Evolutionary conservation across 179 eudicot genomes (phyloP).

Genomic region (Corrigiola litoralis): DNA sequence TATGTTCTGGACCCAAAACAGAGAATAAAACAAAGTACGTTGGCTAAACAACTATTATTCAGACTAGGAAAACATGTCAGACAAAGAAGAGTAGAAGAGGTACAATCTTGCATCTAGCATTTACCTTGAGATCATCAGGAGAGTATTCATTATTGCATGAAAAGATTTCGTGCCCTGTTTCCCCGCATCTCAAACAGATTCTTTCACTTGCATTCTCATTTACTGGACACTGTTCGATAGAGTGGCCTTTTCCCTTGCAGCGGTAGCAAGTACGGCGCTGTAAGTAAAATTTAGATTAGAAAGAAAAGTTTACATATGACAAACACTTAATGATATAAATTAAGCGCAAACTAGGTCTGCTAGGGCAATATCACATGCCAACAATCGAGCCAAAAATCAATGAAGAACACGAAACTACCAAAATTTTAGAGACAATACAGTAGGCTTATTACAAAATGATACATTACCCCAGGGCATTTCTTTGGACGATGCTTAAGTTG

Average conservation of each 20-base stretch:
- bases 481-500: constrained; percentile 23
- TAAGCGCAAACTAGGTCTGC: background rate
- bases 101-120: background rate
- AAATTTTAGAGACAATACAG: background rate
- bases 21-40: background rate
- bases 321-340: background rate
- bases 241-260: constrained; percentile 37
- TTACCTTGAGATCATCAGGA: constrained; percentile 51
- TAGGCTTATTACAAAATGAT: background rate
- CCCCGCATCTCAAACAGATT: constrained; percentile 43
- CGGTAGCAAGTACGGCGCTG: constrained; percentile 33
- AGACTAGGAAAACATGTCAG: background rate
- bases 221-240: constrained; percentile 32
- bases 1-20: constrained; percentile 24
- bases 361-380: background rate
- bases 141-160: constrained; percentile 34
- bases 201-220: constrained; percentile 19
- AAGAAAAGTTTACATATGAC: background rate
- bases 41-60: background rate
- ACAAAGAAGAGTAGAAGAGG: background rate
- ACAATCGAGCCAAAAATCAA: no score
- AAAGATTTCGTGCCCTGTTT: constrained; percentile 41
- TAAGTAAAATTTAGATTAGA: constrained; percentile 14
- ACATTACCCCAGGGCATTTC: constrained; percentile 31
- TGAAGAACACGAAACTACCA: no score